These are phyloP conservation scores for Termitomyces sp. DNA, from an alignment of 768 basidiomycete genomes.

Conservation along the genomic window DNA sequence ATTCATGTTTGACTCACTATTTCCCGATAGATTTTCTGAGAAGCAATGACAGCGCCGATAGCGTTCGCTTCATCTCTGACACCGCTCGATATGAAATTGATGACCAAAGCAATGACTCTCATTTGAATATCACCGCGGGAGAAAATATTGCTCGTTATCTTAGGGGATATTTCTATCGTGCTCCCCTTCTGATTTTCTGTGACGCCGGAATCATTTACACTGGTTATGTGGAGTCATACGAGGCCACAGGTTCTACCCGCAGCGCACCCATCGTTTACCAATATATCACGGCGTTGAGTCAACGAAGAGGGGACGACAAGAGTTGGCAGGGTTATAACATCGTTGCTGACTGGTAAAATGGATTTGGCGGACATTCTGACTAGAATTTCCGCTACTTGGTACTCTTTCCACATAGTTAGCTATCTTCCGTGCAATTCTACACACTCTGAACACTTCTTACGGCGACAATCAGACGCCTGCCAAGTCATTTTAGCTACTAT, in stretches of 20 bases:
- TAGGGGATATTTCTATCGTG: constrained; percentile 14
- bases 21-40: constrained; percentile 13
- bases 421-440: not conserved
- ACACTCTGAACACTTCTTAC: not conserved
- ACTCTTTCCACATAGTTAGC: not conserved
- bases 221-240: constrained; percentile 14
- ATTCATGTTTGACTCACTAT: not conserved
- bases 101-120: not conserved
- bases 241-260: constrained; percentile 16
- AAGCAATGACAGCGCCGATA: constrained; percentile 10
- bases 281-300: constrained; percentile 9
- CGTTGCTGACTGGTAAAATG: not conserved
- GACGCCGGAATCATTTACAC: constrained; percentile 14
- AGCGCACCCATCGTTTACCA: constrained; percentile 2
- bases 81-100: constrained; percentile 14
- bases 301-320: constrained; percentile 6
- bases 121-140: constrained; percentile 16
- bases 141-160: constrained; percentile 19
- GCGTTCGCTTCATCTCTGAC: constrained; percentile 19
- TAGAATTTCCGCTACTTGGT: not conserved
- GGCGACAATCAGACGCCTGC: not conserved
- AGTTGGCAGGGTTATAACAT: constrained; percentile 9
- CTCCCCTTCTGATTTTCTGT: constrained; percentile 22
- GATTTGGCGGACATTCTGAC: not conserved
- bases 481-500: not conserved